Percentiles rank a stretch among this genome's conserved stretches.
Conservation (phyloP, 2,329 filamentous ascomycete genomes). For the Paradendryphiella salina region DNA sequence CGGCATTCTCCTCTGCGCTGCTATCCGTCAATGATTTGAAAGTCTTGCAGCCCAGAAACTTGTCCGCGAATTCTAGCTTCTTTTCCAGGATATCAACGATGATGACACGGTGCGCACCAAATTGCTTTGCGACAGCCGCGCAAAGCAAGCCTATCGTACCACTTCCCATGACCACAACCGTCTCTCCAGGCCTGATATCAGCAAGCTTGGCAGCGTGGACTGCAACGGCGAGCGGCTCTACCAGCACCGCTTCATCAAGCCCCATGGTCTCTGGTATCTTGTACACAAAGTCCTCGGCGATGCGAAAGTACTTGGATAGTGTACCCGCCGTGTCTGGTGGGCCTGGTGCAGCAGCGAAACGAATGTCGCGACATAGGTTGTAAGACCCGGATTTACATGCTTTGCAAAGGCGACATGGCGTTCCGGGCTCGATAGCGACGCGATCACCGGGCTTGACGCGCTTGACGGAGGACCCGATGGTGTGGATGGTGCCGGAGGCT, state of each 20-base stretch:
- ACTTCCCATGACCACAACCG: slow-evolving; percentile 83
- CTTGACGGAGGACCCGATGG: slow-evolving; percentile 76
- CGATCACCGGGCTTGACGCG: slow-evolving; percentile 78
- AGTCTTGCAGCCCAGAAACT: slow-evolving; percentile 73
- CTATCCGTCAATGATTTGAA: slow-evolving; percentile 64
- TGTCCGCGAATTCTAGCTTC: slow-evolving; percentile 78
- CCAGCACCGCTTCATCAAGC: slow-evolving; percentile 82
- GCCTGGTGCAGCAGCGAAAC: slow-evolving; percentile 87
- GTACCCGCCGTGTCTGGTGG: slow-evolving; percentile 67
- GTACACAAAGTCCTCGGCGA: slow-evolving; percentile 89
- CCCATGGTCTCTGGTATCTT: slow-evolving; percentile 81
- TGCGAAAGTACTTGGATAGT: slow-evolving; percentile 84
- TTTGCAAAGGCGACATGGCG: slow-evolving; percentile 85
- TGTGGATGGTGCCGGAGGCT: slow-evolving; percentile 77
- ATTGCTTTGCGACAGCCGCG: slow-evolving; percentile 66
- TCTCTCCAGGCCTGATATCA: slow-evolving; percentile 77
- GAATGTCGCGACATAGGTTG: slow-evolving; percentile 84
- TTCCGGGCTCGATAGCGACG: slow-evolving; percentile 88
- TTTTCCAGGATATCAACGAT: slow-evolving; percentile 90
- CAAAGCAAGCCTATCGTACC: slow-evolving; percentile 90
- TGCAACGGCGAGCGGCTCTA: slow-evolving; percentile 86
- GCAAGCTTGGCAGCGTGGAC: slow-evolving; percentile 83
- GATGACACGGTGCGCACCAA: slow-evolving; percentile 80
- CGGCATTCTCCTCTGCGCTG: slow-evolving; percentile 70
- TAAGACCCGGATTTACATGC: slow-evolving; percentile 87